A percentile compares a stretch with the other conserved stretches of the same genome.
These are phyloP conservation scores for Sclerotinia nivalis DNA, from an alignment of 2,329 filamentous ascomycete genomes.

Conservation along the genomic window DNA sequence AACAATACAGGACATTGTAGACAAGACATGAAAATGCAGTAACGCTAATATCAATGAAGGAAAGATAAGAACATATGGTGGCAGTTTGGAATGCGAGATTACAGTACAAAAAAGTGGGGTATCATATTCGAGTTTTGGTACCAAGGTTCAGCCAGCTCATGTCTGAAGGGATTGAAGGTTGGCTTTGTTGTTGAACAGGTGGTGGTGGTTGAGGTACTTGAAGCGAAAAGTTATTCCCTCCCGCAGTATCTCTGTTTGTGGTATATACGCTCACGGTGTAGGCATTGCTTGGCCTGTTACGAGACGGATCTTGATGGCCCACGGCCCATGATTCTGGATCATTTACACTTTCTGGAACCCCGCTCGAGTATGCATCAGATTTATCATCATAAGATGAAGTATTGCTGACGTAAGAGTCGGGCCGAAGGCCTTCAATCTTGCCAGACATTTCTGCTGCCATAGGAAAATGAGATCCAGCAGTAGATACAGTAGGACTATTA, in stretches of 20 bases:
- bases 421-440: conserved; percentile 56
- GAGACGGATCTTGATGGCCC: conserved; percentile 49
- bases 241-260: conserved; percentile 41
- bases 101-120: conserved; percentile 17
- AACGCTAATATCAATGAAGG: conserved; percentile 19
- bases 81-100: conserved; percentile 15
- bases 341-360: conserved; percentile 59
- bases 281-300: conserved; percentile 53
- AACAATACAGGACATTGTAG: conserved; percentile 20
- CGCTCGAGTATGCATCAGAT: conserved; percentile 59
- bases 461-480: conserved; percentile 49
- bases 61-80: conserved; percentile 18
- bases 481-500: conserved; percentile 68
- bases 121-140: conserved; percentile 33
- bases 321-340: conserved; percentile 40
- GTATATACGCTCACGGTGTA: conserved; percentile 52
- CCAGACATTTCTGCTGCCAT: conserved; percentile 60
- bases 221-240: conserved; percentile 32
- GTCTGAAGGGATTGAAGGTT: conserved; percentile 48
- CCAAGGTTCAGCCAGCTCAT: conserved; percentile 82
- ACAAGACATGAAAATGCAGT: conserved; percentile 12
- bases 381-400: conserved; percentile 39
- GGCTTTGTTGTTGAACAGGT: conserved; percentile 23
- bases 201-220: conserved; percentile 30
- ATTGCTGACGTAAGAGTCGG: conserved; percentile 46